Conservation (phyloP, 2,329 filamentous ascomycete species). For the Cylindrodendrum hubeiense region DNA sequence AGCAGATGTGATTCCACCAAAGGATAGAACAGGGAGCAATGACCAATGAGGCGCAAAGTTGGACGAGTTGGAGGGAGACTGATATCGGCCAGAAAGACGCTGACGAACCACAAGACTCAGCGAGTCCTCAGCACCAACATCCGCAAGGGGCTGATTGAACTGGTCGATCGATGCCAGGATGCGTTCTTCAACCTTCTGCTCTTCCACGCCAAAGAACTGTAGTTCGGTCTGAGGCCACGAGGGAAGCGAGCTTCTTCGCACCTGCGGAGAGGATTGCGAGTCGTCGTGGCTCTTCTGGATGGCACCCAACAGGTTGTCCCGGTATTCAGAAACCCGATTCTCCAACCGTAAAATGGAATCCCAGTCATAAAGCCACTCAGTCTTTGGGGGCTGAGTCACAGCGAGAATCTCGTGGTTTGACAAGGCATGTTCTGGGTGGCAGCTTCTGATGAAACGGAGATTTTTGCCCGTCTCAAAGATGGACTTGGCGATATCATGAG, state of each 20-base stretch:
- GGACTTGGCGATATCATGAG: slow-evolving; percentile 73
- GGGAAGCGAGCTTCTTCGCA: background rate
- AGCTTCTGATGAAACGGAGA: slow-evolving; percentile 76
- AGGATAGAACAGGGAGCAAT: slow-evolving; percentile 76
- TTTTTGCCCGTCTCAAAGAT: slow-evolving; percentile 87
- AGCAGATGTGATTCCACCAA: slow-evolving; percentile 78
- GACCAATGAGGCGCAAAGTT: slow-evolving; percentile 68
- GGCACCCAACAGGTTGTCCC: slow-evolving; percentile 42
- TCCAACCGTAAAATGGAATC: slow-evolving; percentile 75
- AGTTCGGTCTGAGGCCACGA: slow-evolving; percentile 39
- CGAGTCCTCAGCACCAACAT: slow-evolving; percentile 46
- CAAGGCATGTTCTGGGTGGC: slow-evolving; percentile 79
- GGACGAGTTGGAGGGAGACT: slow-evolving; percentile 31
- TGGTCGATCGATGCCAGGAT: slow-evolving; percentile 64
- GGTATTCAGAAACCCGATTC: slow-evolving; percentile 62
- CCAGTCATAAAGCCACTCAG: slow-evolving; percentile 82
- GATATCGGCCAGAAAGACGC: slow-evolving; percentile 50
- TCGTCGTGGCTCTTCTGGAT: slow-evolving; percentile 31
- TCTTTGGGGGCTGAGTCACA: slow-evolving; percentile 63
- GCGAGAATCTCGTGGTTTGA: slow-evolving; percentile 63
- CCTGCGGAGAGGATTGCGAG: background rate
- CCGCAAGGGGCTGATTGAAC: slow-evolving; percentile 51
- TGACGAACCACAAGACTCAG: slow-evolving; percentile 56
- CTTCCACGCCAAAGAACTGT: slow-evolving; percentile 63
- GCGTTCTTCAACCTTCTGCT: slow-evolving; percentile 59